These are phyloP conservation scores for Vanderwaltozyma yarrowii DNA, from an alignment of 805 yeast genomes.

Conservation along the genomic window DNA sequence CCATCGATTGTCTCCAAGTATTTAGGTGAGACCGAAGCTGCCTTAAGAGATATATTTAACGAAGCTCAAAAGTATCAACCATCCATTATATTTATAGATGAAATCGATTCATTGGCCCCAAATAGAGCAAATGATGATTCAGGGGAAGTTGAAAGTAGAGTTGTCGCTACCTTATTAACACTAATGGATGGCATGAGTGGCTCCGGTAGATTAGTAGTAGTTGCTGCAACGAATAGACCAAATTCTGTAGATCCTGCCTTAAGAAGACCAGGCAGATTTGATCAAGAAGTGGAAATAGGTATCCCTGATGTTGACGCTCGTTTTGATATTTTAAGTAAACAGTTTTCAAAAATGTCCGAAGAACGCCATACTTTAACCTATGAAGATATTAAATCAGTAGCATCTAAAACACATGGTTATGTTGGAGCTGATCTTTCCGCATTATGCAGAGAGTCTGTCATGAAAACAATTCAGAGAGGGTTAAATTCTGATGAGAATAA, in stretches of 20 bases:
- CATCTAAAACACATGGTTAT: slow-evolving; percentile 85
- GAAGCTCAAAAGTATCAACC: slow-evolving; percentile 88
- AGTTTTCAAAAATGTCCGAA: slow-evolving; percentile 37
- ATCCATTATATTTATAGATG: slow-evolving; percentile 80
- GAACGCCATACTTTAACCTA: slow-evolving; percentile 41
- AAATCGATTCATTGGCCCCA: slow-evolving; percentile 87
- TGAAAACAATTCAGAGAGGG: slow-evolving; percentile 66
- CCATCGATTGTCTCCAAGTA: slow-evolving; percentile 89
- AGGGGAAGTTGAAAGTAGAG: slow-evolving; percentile 83
- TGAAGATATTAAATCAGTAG: slow-evolving; percentile 50
- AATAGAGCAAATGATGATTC: slow-evolving; percentile 72
- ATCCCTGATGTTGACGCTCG: slow-evolving; percentile 85
- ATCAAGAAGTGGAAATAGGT: slow-evolving; percentile 81
- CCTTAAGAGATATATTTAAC: slow-evolving; percentile 66
- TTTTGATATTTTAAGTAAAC: slow-evolving; percentile 55
- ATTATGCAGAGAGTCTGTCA: slow-evolving; percentile 76
- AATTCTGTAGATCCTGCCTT: slow-evolving; percentile 60
- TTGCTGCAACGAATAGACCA: slow-evolving; percentile 68
- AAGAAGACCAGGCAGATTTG: slow-evolving; percentile 82
- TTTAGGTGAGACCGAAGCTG: slow-evolving; percentile 86
- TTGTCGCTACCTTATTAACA: slow-evolving; percentile 79
- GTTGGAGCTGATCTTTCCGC: slow-evolving; percentile 96
- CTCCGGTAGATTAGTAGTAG: slow-evolving; percentile 51
- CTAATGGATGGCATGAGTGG: slow-evolving; percentile 71
- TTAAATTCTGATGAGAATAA: slow-evolving; percentile 21